Base-by-base conservation (phyloP, 192 early-diverging fungal species). In the Chytriomyces confervae region DNA sequence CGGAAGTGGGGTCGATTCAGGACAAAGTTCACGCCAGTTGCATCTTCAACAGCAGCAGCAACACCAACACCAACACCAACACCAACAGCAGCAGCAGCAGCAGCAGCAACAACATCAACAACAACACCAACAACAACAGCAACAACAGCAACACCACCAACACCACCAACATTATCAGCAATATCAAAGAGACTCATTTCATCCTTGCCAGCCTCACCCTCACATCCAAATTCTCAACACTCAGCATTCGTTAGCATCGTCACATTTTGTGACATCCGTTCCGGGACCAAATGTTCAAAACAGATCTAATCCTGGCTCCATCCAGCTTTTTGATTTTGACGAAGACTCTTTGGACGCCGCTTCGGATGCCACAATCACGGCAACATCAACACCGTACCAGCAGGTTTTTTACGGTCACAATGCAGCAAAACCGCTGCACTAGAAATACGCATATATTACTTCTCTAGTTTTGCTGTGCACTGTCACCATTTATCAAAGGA, bases 301-400 rank as follows among this genome's bases (percentile, higher is more conserved):
- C 36, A 36, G 36, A 36, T 36, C 36, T 0, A 36, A 36, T 36
- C 36, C 36, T 36, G 36, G 36, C 36, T 36, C 36, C 3, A 36
- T 36, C 36, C 36, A 36, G 36, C 36, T 36, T 36, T 36, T 36
- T 64, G 62, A 64, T 16, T 11, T 47, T 6, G 66, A 23, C 9
- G 43, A 68, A 10, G 66, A 68, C 45, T 7, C 7, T 43, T 11
- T 47, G 9, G 69, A 70, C 18, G 20, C 47, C 23, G 47, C n/a
- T n/a, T 70, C 69, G 8, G 69, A 70, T 8, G 47, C 69, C 7
- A 70, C 69, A 53, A 70, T 70, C 18, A 70, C 69, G 47, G 69
- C 50, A 16, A 20, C 24, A 10, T 70, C 69, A 16, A 70, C 69
- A 16, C 69, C 69, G 47, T 70, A 53, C 36, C 69, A 57, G 50